phyloP scores from a whole-genome alignment of 768 basidiomycete genomes.

The Leccinellum albellum region DNA sequence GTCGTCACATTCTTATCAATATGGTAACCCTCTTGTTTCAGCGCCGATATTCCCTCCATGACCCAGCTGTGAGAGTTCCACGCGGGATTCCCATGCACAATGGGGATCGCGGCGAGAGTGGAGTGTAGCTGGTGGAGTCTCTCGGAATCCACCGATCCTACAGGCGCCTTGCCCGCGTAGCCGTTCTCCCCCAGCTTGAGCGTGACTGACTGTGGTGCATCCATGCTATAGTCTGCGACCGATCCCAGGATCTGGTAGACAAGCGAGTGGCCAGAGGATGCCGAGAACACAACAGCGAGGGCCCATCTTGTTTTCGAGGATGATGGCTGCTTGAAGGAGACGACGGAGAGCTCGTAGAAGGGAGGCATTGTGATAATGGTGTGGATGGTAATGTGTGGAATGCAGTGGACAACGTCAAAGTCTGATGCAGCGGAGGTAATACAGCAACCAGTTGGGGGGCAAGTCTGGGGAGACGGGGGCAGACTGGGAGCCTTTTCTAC shows the following conservation, averaged over 20 bases:
- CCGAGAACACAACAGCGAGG: slow-evolving; percentile 27
- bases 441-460: background rate
- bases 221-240: slow-evolving; percentile 25
- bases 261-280: slow-evolving; percentile 28
- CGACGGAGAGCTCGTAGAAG: slow-evolving; percentile 32
- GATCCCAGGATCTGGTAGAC: slow-evolving; percentile 31
- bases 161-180: slow-evolving; percentile 19
- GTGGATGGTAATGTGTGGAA: background rate
- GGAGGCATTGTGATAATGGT: slow-evolving; percentile 25
- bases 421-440: background rate
- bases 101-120: slow-evolving; percentile 24
- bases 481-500: slow-evolving; percentile 21
- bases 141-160: slow-evolving; percentile 29
- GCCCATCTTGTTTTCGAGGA: slow-evolving; percentile 22
- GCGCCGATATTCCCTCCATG: slow-evolving; percentile 29
- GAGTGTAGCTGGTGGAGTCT: slow-evolving; percentile 25
- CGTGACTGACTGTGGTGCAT: slow-evolving; percentile 32
- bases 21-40: slow-evolving; percentile 27
- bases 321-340: slow-evolving; percentile 23
- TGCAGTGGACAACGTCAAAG: background rate
- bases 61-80: slow-evolving; percentile 31
- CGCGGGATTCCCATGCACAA: slow-evolving; percentile 25
- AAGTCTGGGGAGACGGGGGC: slow-evolving; percentile 1
- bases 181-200: slow-evolving; percentile 29
- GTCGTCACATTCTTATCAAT: slow-evolving; percentile 31